Conservation (phyloP, 73 alveolate species). For the Blepharisma japonicum region DNA sequence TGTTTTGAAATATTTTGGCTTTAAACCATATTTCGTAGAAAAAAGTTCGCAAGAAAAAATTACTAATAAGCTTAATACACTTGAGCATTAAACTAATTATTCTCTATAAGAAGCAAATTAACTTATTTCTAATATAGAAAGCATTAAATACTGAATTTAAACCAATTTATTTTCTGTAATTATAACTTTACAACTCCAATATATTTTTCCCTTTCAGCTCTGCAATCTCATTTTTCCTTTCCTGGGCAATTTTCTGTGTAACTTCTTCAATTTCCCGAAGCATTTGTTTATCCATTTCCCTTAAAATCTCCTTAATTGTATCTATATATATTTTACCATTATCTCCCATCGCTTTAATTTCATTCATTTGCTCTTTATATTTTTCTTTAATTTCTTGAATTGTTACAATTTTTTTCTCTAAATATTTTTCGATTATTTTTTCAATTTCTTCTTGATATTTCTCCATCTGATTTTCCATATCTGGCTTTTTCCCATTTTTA, state of each 20-base stretch:
- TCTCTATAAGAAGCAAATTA: too few species aligned
- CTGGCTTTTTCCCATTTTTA: background rate
- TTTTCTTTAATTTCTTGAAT: background rate
- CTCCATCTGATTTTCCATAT: background rate
- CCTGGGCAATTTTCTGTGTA: background rate
- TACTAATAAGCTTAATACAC: too few species aligned
- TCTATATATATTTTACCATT: background rate
- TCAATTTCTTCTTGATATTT: constrained; percentile 25
- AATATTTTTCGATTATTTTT: background rate
- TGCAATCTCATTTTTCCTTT: constrained; percentile 7
- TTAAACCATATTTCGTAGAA: too few species aligned
- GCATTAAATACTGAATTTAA: too few species aligned
- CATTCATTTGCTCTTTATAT: constrained; percentile 12
- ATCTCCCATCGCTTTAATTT: background rate
- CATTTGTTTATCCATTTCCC: background rate
- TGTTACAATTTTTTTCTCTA: background rate
- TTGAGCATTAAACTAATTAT: too few species aligned
- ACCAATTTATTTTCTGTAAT: too few species aligned
- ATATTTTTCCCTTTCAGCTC: constrained; percentile 14
- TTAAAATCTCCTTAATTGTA: background rate
- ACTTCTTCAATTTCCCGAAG: background rate
- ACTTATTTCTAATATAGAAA: too few species aligned
- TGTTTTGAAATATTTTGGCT: background rate
- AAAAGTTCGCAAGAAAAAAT: too few species aligned
- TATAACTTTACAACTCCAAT: background rate